Evolutionary conservation across 73 alveolate genomes (phyloP).

Genomic region (Paramecium sexaurelia): DNA sequence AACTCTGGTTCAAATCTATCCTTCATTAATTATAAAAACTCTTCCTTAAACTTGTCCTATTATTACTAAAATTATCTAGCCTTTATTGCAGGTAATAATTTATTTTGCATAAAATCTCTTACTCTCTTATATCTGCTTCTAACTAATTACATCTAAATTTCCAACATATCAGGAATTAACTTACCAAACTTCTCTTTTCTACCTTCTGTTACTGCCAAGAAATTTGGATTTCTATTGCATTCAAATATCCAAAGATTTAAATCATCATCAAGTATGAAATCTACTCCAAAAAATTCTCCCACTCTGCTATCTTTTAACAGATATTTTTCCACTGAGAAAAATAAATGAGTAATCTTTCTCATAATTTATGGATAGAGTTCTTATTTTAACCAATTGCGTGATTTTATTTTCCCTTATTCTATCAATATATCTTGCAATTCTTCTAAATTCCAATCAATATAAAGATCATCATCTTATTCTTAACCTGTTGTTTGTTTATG

Average conservation of each 20-base stretch:
- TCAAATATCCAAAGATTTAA: slow-evolving; percentile 49
- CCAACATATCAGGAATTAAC: slow-evolving; percentile 44
- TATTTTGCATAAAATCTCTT: neutral
- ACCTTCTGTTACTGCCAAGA: slow-evolving; percentile 52
- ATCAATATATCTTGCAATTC: slow-evolving; percentile 40
- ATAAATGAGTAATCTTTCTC: slow-evolving; percentile 47
- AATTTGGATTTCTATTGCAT: slow-evolving; percentile 56
- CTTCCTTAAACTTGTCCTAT: neutral
- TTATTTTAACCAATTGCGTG: neutral
- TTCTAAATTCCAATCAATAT: slow-evolving; percentile 52
- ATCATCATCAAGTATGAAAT: slow-evolving; percentile 48
- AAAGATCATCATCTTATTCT: slow-evolving; percentile 37
- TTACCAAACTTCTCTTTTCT: slow-evolving; percentile 51
- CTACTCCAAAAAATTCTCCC: slow-evolving; percentile 57
- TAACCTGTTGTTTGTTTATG: neutral
- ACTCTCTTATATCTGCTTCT: slow-evolving; percentile 54
- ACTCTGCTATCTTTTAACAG: slow-evolving; percentile 39
- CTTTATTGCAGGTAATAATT: neutral
- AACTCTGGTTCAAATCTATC: slow-evolving; percentile 50
- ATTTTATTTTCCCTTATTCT: slow-evolving; percentile 25
- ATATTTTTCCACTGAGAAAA: slow-evolving; percentile 28
- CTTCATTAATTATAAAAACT: slow-evolving; percentile 32
- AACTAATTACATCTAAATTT: slow-evolving; percentile 23
- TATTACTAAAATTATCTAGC: neutral
- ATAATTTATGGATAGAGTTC: neutral